phyloP scores from a whole-genome alignment of 345 rosid genomes.

The Citrus australasica region DNA sequence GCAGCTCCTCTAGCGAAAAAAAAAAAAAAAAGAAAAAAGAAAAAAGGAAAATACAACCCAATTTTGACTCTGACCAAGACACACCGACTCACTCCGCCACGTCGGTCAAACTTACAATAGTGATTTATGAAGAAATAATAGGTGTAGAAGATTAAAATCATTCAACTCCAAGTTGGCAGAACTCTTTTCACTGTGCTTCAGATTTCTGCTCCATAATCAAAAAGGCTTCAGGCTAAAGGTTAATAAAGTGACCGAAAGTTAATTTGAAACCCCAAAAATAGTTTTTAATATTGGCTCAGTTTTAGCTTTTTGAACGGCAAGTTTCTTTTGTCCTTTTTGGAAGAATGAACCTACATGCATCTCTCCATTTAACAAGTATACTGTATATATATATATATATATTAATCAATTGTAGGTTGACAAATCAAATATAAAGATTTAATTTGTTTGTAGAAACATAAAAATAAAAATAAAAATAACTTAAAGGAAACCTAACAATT shows the following conservation, averaged over 20 bases:
- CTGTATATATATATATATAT: too few species aligned
- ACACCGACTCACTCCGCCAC: background rate
- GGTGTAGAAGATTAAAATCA: background rate
- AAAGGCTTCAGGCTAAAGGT: background rate
- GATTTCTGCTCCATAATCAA: background rate
- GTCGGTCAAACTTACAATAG: slow-evolving; percentile 14
- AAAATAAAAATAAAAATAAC: too few species aligned
- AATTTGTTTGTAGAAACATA: too few species aligned
- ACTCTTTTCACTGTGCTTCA: background rate
- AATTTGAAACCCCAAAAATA: background rate
- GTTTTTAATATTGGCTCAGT: background rate
- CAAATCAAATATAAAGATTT: too few species aligned
- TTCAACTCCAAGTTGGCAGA: background rate
- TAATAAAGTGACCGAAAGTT: slow-evolving; percentile 14
- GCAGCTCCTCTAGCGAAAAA: background rate
- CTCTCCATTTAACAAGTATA: background rate
- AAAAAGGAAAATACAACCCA: background rate
- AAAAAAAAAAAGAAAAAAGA: accelerated
- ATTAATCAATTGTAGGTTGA: too few species aligned
- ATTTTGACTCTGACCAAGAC: slow-evolving; percentile 18
- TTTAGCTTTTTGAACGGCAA: slow-evolving; percentile 2
- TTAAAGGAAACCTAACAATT: background rate
- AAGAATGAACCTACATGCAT: background rate
- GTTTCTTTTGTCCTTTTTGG: background rate
- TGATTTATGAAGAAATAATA: background rate